Base-by-base conservation (phyloP, 768 basidiomycete genomes). In the Naganishia vishniacii region DNA sequence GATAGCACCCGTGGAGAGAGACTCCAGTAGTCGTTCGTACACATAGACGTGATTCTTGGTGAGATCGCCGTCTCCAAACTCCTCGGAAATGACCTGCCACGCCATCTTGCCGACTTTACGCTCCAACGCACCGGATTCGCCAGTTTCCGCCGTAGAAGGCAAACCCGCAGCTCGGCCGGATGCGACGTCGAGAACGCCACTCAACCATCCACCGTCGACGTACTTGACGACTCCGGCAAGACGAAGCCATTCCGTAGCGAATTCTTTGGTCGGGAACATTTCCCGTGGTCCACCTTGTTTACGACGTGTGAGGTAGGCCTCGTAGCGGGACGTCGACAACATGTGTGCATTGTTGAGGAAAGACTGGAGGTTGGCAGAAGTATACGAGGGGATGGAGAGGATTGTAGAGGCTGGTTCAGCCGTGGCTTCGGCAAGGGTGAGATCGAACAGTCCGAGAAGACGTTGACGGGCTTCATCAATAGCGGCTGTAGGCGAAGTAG, bases 61-160 rank as follows among this genome's bases (percentile, higher is more conserved):
- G 20, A 73, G 37, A 69, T 75, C 73, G 16, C 73, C 73, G 65
- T 75, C 73, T 1, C 73, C 73, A 47, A 73, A 75, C 59, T 75
- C 73, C 51, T 75, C 73, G 13, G 65, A 66, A 25, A 75, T 72
- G n/a, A 75, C 72, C 47, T 75, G 73, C 72, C 72, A 75, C 8
- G 73, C 72, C 42, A 71, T 64, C 46, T 72, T 74, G 18, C 65
- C 69, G 12, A 66, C 68, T 44, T 47, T 40, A 31, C 72, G 56
- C 53, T 69, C 65, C 6, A 63, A 34, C 42, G 41, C 42, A 8
- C 62, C 62, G 9, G 53, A 31, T 48, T 60, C 49, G 20, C 23
- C 48, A 6, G 58, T 37, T 32, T 32, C 25, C 12, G 32, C 25
- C 12, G 32, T 15, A 13, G 5, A 26, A 9, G 32, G 53, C 34